Conservation (phyloP, 2,329 filamentous ascomycete genomes). For the Colletotrichum australisinense region DNA sequence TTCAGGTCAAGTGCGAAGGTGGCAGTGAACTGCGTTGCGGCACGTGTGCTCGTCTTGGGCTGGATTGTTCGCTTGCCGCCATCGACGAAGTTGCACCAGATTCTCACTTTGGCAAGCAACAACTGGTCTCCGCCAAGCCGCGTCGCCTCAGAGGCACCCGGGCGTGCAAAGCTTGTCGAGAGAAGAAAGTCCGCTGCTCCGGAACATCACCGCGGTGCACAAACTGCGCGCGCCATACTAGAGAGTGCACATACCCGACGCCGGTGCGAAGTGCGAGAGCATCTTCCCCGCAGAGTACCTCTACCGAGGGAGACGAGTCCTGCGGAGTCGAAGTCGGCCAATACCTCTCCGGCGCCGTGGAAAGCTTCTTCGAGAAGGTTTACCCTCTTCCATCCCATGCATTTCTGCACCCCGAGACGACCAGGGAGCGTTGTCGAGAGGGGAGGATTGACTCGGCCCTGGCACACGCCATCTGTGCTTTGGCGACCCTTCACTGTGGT, state of each 20-base stretch:
- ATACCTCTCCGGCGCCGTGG: conserved; percentile 38
- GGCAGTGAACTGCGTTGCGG: conserved; percentile 41
- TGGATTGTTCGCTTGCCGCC: conserved; percentile 45
- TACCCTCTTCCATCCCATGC: conserved; percentile 45
- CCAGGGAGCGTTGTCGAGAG: conserved; percentile 43
- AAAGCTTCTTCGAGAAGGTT: conserved; percentile 41
- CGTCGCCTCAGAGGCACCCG: conserved; percentile 35
- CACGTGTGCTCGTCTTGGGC: conserved; percentile 47
- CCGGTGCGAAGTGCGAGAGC: conserved; percentile 18
- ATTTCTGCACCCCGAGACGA: conserved; percentile 48
- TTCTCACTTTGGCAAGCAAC: conserved; percentile 33
- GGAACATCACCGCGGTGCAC: conserved; percentile 38
- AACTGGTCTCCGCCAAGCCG: conserved; percentile 18
- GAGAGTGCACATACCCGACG: conserved; percentile 37
- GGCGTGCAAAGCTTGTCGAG: conserved; percentile 43
- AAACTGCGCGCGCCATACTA: conserved; percentile 38
- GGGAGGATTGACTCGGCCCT: conserved; percentile 45
- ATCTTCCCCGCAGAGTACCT: conserved; percentile 11
- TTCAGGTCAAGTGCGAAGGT: conserved; percentile 45
- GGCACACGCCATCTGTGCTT: conserved; percentile 46
- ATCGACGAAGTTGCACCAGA: neutral
- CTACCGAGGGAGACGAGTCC: conserved; percentile 5
- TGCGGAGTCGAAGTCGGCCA: conserved; percentile 24
- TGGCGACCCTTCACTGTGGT: conserved; percentile 44
- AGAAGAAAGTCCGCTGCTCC: conserved; percentile 41